These are phyloP conservation scores for Saccharomycopsis babjevae DNA, from an alignment of 805 yeast genomes.

Conservation along the genomic window DNA sequence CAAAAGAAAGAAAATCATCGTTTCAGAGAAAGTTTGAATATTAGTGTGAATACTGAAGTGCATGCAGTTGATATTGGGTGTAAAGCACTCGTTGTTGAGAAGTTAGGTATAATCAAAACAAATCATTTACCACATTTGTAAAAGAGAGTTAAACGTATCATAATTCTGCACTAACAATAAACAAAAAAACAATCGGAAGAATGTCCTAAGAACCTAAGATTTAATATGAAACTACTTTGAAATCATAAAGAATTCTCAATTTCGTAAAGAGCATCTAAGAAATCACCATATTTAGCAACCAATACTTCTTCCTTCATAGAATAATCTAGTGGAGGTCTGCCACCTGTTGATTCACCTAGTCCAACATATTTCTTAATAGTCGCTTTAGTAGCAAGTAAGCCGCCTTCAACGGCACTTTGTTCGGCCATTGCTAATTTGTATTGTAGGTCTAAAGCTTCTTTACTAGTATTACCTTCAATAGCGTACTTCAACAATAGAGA, in stretches of 20 bases:
- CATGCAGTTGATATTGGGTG: too few relatives aligned
- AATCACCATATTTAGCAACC: conserved; percentile 17
- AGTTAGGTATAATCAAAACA: too few relatives aligned
- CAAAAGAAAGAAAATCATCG: too few relatives aligned
- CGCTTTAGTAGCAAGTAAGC: conserved; percentile 27
- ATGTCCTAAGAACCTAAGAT: not conserved
- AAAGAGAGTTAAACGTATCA: too few relatives aligned
- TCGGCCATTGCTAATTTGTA: conserved; percentile 32
- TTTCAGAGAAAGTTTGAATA: too few relatives aligned
- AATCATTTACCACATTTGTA: too few relatives aligned
- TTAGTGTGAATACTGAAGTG: too few relatives aligned
- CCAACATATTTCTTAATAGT: conserved; percentile 21
- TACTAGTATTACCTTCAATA: conserved; percentile 28
- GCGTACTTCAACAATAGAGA: conserved; percentile 30
- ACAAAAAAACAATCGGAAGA: not conserved
- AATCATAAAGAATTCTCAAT: conserved; percentile 17
- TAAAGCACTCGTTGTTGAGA: too few relatives aligned
- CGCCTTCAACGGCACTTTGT: conserved; percentile 25
- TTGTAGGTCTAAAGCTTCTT: conserved; percentile 35
- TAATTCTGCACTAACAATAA: not conserved
- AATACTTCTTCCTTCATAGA: conserved; percentile 9
- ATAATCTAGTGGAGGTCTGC: conserved; percentile 27
- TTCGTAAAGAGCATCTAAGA: conserved; percentile 17
- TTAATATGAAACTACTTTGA: not conserved
- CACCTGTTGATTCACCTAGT: conserved; percentile 22